Base-by-base conservation (phyloP, 371 early-diverging fungal species). In the Mortierella sp. region DNA sequence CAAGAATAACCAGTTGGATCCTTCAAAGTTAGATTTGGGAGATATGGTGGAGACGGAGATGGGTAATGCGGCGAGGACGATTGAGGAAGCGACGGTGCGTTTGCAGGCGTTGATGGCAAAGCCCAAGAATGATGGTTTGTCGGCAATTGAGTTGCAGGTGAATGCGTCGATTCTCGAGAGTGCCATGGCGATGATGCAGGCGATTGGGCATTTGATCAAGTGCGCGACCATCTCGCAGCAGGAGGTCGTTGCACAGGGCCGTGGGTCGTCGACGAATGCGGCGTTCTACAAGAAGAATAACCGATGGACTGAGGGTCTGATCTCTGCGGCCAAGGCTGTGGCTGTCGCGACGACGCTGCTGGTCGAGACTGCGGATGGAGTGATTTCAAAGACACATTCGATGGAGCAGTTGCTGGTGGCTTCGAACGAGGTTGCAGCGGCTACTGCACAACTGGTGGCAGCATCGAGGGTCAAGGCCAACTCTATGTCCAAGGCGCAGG, bases 231-330 rank as follows among this genome's bases (percentile, higher is more conserved):
- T 93, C 27, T 95, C 97, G 14, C 99, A 99, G 87, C 96, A 98
- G 85, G 99, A 99, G 89, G 97, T 99, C 89, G 99, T 98, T 3
- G 94, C 97, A 1, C 96, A 98, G 85, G 98, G 98, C n/a, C 92
- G 96, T 48, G 98, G 97, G 0, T 86, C 94, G 2, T 92, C 94
- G 29, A 93, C 96, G 44, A 95, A 95, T 70, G 95, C 95, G 3
- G 97, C 96, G 0, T 99, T 98, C 87, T 99, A 99, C 93, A 98
- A 98, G 87, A 98, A 98, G 92, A 97, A 99, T 89, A 97, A 97
- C 90, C 94, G 98, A 77, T 99, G 99, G 99, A 99, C 98, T 4
- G 99, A 99, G 85, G 99, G 99, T 29, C 92, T 99, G 43, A 98
- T 99, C 74, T 96, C 97, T 3, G 99, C 99, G 0, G 99, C 99